Conservation (phyloP, 768 basidiomycete genomes). For the Mycena indigotica region DNA sequence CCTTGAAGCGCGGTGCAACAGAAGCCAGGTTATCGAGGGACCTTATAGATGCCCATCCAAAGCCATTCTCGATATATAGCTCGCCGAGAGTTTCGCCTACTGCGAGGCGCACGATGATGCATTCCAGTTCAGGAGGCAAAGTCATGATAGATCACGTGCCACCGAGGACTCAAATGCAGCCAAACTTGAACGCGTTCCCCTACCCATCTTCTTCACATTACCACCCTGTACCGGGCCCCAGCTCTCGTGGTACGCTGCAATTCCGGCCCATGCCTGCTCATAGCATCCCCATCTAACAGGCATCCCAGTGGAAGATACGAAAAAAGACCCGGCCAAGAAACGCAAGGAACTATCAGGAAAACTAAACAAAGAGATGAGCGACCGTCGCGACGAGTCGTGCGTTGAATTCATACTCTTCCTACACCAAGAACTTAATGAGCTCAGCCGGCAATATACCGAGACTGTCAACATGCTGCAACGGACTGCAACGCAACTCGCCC, state of each 20-base stretch:
- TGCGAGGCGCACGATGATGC: background rate
- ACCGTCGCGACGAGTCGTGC: constrained; percentile 72
- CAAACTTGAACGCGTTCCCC: background rate
- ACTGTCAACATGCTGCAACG: constrained; percentile 61
- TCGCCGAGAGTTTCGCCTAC: background rate
- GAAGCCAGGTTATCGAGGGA: background rate
- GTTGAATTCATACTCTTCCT: constrained; percentile 27
- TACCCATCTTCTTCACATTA: background rate
- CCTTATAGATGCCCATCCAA: background rate
- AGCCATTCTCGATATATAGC: background rate
- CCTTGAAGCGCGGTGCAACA: background rate
- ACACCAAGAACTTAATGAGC: constrained; percentile 29
- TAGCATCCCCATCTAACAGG: background rate
- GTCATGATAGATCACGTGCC: background rate
- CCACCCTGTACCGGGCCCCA: background rate
- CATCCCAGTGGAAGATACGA: constrained; percentile 39
- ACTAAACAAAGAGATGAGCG: constrained; percentile 71
- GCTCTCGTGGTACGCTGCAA: background rate
- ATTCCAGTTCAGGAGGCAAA: constrained; percentile 1
- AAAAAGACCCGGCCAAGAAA: constrained; percentile 58
- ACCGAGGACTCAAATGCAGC: background rate
- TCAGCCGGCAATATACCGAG: constrained; percentile 64
- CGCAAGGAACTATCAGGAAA: constrained; percentile 71
- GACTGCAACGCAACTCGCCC: constrained; percentile 62
- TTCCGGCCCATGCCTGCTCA: background rate